A percentile compares a stretch with the other conserved stretches of the same genome.
Conservation (phyloP, 768 basidiomycete species). For the Phylloporus sp. region DNA sequence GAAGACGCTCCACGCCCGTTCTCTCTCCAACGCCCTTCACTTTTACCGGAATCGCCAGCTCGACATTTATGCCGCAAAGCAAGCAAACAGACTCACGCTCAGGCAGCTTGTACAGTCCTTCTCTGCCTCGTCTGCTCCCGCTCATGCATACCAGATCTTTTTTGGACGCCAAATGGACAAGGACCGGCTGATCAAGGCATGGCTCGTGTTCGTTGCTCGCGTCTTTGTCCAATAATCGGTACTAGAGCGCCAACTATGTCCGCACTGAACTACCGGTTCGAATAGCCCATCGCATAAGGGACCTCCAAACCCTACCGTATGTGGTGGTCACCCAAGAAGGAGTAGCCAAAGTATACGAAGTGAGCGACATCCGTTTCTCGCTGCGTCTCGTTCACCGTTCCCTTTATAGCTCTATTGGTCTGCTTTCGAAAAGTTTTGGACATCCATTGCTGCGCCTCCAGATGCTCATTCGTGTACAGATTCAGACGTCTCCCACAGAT, state of each 20-base stretch:
- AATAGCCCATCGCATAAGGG: constrained; percentile 81
- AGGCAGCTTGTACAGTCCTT: constrained; percentile 62
- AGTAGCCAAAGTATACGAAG: constrained; percentile 79
- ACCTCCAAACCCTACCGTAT: constrained; percentile 82
- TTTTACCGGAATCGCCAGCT: constrained; percentile 84
- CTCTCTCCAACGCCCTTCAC: constrained; percentile 42
- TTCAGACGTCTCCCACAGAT: constrained; percentile 72
- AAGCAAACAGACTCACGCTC: constrained; percentile 66
- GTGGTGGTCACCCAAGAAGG: constrained; percentile 83
- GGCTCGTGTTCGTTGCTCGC: constrained; percentile 4
- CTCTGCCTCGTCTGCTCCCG: background rate
- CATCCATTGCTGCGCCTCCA: background rate
- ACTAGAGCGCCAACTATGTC: constrained; percentile 84
- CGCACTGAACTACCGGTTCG: constrained; percentile 84
- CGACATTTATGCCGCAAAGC: constrained; percentile 72
- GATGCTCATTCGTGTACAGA: constrained; percentile 35
- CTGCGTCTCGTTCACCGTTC: background rate
- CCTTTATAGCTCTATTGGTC: constrained; percentile 69
- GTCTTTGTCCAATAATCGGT: background rate
- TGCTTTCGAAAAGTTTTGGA: constrained; percentile 72
- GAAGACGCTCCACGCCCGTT: constrained; percentile 14
- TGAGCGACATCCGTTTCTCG: constrained; percentile 34
- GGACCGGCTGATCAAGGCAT: constrained; percentile 70
- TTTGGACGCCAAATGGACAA: constrained; percentile 80
- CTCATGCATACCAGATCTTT: constrained; percentile 52